Percentiles rank a stretch among this genome's conserved stretches.
These are phyloP conservation scores for Mycena sp. DNA, from an alignment of 1,284 basidiomycete genomes.

Conservation along the genomic window DNA sequence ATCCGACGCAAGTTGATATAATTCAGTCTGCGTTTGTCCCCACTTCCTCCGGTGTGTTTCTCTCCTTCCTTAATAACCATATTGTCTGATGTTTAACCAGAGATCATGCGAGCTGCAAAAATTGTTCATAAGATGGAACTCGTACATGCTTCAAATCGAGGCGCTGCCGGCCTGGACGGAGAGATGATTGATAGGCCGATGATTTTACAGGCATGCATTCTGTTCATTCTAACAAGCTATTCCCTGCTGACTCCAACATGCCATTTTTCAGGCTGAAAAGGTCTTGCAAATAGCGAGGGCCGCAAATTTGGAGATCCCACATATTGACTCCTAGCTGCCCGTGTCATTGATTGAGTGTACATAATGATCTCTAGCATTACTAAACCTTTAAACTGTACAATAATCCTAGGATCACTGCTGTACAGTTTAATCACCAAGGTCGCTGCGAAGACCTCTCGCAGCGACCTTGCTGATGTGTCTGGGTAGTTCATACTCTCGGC, in stretches of 20 bases:
- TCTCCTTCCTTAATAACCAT: not conserved
- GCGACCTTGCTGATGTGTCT: too few relatives aligned
- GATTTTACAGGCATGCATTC: slow-evolving; percentile 80
- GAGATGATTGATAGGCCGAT: slow-evolving; percentile 96
- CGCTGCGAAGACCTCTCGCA: too few relatives aligned
- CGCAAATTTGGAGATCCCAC: slow-evolving; percentile 72
- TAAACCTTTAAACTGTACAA: too few relatives aligned
- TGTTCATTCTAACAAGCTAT: too few relatives aligned
- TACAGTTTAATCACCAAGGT: too few relatives aligned
- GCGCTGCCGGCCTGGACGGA: slow-evolving; percentile 65
- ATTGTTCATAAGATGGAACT: slow-evolving; percentile 76
- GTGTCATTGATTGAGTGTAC: too few relatives aligned
- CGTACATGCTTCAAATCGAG: slow-evolving; percentile 52
- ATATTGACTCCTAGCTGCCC: too few relatives aligned
- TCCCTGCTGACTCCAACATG: too few relatives aligned
- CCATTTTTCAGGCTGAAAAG: slow-evolving; percentile 71
- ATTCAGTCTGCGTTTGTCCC: slow-evolving; percentile 89
- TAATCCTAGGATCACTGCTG: too few relatives aligned
- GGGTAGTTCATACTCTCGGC: too few relatives aligned
- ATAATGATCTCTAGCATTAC: too few relatives aligned
- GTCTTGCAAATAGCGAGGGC: slow-evolving; percentile 69
- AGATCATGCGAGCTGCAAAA: slow-evolving; percentile 81
- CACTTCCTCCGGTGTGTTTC: slow-evolving; percentile 66
- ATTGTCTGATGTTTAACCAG: slow-evolving; percentile 48
- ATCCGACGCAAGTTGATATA: slow-evolving; percentile 84